Conservation (phyloP, 2,329 filamentous ascomycete species). For the Fusarium armeniacum region DNA sequence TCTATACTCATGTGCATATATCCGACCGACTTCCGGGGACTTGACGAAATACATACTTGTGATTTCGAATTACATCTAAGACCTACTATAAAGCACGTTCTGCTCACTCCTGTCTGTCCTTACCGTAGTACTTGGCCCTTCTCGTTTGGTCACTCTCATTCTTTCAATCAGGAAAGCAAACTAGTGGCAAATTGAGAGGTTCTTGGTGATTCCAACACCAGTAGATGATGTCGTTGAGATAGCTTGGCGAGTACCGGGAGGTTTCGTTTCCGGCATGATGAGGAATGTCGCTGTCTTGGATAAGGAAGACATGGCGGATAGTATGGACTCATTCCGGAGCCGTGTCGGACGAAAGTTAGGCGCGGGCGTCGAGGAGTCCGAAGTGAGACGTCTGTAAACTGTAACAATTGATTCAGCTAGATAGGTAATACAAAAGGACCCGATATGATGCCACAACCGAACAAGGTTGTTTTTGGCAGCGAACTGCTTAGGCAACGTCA, state of each 20-base stretch:
- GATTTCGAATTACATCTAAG: no score
- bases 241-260: slow-evolving; percentile 54
- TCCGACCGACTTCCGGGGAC: neutral
- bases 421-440: neutral
- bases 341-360: neutral
- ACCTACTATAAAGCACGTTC: neutral
- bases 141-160: neutral
- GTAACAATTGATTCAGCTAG: neutral
- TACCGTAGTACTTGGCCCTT: neutral
- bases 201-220: slow-evolving; percentile 64
- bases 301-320: slow-evolving; percentile 65
- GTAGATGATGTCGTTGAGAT: slow-evolving; percentile 62
- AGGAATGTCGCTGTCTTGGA: slow-evolving; percentile 68
- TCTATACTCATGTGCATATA: neutral
- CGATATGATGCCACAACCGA: neutral
- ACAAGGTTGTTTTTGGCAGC: slow-evolving; percentile 11
- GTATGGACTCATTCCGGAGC: slow-evolving; percentile 44
- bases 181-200: slow-evolving; percentile 62
- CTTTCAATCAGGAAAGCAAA: neutral
- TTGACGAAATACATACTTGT: neutral
- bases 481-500: neutral
- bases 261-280: slow-evolving; percentile 59
- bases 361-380: neutral
- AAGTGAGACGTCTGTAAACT: neutral
- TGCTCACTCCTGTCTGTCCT: neutral